Evolutionary conservation across 352 stramenopile species (phyloP), one percentile per base, ranked within the genome.

Genomic region (Phytopythium sindhum): DNA sequence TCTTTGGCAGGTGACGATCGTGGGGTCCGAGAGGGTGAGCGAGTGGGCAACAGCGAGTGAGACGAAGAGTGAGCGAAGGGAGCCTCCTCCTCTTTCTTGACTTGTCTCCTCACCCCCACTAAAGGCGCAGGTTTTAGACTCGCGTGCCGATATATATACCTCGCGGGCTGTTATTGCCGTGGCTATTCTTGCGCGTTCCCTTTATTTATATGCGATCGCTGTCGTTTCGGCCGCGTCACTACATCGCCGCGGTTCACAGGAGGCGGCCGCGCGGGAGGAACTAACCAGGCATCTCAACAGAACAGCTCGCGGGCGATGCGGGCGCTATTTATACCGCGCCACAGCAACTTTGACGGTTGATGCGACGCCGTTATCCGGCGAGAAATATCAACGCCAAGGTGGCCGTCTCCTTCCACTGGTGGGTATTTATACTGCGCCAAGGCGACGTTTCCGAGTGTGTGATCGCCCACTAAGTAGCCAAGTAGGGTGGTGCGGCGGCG

Each of bases 41-140:
- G 24, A 55, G 45, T 63, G n/a, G 56, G 51, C 10, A 54, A 29
- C 61, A 7, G 57, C 35, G 33, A 61, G 61, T 44, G 63, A 67
- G 63, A 76, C 65, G 53, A 65, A 39, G 63, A 76, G 64, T 76
- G 63, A 73, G 55, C 31, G 19, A 47, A 50, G 26, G 11, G 39
- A 6, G n/a, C 29, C 31, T 29, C 23, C 28, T 21, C 24, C 37
- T 57, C 52, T 2, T 55, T 19, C 26, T 15, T 6, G 26, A 14
- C 33, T 39, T 39, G 33, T 11, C 33, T 39, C 33, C 33, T 39
- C 33, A 10, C 33, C 33, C 33, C 33, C 33, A 39, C 7, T 10
- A 39, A 39, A 19, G 51, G 29, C 51, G 51, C 50, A 57, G 17
- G 33, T 41, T 57, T 57, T 50, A n/a, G 42, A n/a, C 42, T 50